Evolutionary conservation across 768 basidiomycete genomes (phyloP), one percentile per base, ranked within the genome.

Genomic region (Agaricus bisporus): DNA sequence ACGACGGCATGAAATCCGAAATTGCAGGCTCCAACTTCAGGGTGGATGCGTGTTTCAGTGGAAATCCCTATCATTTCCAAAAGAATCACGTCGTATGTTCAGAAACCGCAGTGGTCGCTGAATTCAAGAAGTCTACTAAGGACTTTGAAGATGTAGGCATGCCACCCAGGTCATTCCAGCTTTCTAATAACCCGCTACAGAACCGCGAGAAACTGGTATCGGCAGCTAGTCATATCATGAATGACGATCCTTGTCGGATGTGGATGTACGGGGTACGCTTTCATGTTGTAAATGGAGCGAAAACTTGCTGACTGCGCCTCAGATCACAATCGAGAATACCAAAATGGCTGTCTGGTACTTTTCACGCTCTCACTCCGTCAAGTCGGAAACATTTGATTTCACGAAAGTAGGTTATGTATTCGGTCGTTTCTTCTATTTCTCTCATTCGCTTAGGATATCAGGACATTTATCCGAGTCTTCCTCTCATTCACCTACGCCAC

Each of bases 181-280:
- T 2, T 20, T 5, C 12, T 43, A 7, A 43, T 5, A 43, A 1
- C 7, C 11, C 20, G n/a, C 14, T 35, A 35, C 15, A 59, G 58
- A 58, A 56, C 45, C 42, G 49, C 1, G 15, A 18, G n/a, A 41
- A 56, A 42, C 42, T 51, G 48, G 49, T 38, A 22, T 53, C 28
- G 6, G 48, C 48, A 11, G 37, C 47, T 5, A 54, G n/a, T 22
- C 59, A 63, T 35, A 59, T 63, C 29, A 61, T 66, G 61, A 61
- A 64, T 41, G 63, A 61, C 36, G 63, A 66, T 52, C 42, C 51
- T 25, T 56, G 63, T 14, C 56, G 64, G 14, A 63, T 59, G 55
- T 64, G 58, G 45, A 58, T 54, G 6, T 61, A 57, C 50, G 63
- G 61, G 14, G 61, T 64, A 46, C 22, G 58, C 58, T n/a, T 36